Evolutionary conservation across 2,329 filamentous ascomycete species (phyloP), one percentile per base, ranked within the genome.

Genomic region (Grosmannia penicillata): DNA sequence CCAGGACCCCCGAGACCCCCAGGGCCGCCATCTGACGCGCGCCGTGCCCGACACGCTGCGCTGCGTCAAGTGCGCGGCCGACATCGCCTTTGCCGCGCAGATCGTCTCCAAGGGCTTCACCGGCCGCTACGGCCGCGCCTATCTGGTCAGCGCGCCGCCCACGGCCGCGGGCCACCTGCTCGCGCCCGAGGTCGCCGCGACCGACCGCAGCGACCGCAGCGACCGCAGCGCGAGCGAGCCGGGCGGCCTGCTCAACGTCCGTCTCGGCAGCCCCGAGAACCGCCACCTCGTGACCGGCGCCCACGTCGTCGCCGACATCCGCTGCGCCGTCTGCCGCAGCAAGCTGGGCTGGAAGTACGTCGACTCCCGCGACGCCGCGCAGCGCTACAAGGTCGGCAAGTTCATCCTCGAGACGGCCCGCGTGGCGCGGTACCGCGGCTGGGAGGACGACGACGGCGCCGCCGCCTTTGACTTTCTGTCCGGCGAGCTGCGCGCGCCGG

Each of bases 341-440:
- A 70, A 70, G 48, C 51, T 81, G 8, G 76, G 76, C 15, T 81
- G 76, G 76, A 79, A 79, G 54, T 81, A 81, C 49, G 63, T 79
- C 31, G 70, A 76, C 51, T 75, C 75, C 2, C 65, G 64, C 43
- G 70, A 78, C 47, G 49, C 59, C 39, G 56, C 61, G 33, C 76
- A 80, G 53, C 66, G 64, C 51, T 81, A 81, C 61, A 81, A 81
- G 55, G 63, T 79, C 36, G 75, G 75, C 47, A 80, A 79, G 53
- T 80, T 72, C 51, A 79, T 80, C 23, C 53, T 81, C 28, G 76
- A 81, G 58, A 72, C 68, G 28, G 66, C 69, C 51, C 59, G 71
- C 38, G 68, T 77, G 14, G 61, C 70, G 19, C 59, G 63, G 11
- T 60, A 62, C 33, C 61, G 63, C 25, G 59, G 55, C 38, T 79